Conservation (phyloP, 257 asterid species). For the Gentiana macrophylla region DNA sequence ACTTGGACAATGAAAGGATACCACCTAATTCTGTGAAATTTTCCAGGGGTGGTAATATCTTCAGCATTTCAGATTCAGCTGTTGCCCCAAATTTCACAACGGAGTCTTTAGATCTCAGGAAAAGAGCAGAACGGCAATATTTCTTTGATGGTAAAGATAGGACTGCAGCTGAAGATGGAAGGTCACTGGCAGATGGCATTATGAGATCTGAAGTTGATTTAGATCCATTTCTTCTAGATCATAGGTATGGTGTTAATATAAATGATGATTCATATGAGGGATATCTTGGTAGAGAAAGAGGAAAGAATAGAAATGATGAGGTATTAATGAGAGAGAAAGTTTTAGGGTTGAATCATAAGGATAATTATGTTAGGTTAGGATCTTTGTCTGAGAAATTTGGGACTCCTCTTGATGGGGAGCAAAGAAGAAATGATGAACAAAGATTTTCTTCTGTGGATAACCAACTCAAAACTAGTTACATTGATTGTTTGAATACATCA, state of each 20-base stretch:
- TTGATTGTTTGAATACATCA: slow-evolving; percentile 1
- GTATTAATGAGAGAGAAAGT: slow-evolving; percentile 18
- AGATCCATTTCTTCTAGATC: slow-evolving; percentile 15
- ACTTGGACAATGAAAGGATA: slow-evolving; percentile 22
- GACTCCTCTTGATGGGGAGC: slow-evolving; percentile 2
- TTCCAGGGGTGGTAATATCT: slow-evolving; percentile 11
- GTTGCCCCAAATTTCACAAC: slow-evolving; percentile 7
- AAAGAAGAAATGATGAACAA: slow-evolving; percentile 1
- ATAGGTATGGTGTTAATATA: slow-evolving; percentile 16
- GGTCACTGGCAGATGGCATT: slow-evolving; percentile 18
- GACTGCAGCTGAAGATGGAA: slow-evolving; percentile 15
- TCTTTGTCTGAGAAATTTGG: slow-evolving; percentile 2
- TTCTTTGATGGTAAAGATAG: slow-evolving; percentile 7
- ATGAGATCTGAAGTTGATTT: slow-evolving; percentile 17
- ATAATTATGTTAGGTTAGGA: slow-evolving; percentile 14
- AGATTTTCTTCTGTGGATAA: slow-evolving; percentile 6
- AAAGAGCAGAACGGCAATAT: slow-evolving; percentile 20
- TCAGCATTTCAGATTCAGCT: slow-evolving; percentile 17
- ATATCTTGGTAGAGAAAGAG: slow-evolving; percentile 17
- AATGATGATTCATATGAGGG: slow-evolving; percentile 21
- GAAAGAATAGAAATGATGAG: slow-evolving; percentile 20
- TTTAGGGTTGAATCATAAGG: slow-evolving; percentile 17
- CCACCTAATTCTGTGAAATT: slow-evolving; percentile 15
- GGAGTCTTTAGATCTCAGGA: slow-evolving; percentile 10
- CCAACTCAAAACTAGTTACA: not conserved